phyloP scores from a whole-genome alignment of 768 basidiomycete genomes.

The Rickenella mellea region DNA sequence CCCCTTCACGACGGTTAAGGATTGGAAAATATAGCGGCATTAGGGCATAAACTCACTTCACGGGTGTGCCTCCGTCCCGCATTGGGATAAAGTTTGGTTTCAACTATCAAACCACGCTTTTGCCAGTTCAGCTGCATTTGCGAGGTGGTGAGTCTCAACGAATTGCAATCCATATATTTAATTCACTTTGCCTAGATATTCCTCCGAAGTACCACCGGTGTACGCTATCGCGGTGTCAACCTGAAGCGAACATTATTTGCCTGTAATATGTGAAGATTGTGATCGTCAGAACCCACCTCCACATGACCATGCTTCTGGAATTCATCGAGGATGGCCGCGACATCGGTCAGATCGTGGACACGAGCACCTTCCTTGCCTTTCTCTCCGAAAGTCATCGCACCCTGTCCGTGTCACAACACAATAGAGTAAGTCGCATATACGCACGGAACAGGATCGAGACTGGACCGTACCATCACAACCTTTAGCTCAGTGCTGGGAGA shows the following conservation, averaged over 20 bases:
- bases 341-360: conserved; percentile 37
- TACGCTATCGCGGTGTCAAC: conserved; percentile 21
- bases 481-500: no score
- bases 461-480: no score
- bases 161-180: no score
- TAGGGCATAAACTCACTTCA: no score
- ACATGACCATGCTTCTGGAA: conserved; percentile 48
- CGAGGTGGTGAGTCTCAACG: conserved; percentile 4
- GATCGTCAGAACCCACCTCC: conserved; percentile 33
- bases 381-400: conserved; percentile 48
- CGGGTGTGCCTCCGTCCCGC: conserved; percentile 11
- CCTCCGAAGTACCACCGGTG: conserved; percentile 21
- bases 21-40: not conserved
- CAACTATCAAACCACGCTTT: conserved; percentile 40
- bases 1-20: conserved; percentile 13
- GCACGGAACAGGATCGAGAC: no score
- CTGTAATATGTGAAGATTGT: no score
- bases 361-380: conserved; percentile 38
- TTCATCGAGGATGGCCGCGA: conserved; percentile 42
- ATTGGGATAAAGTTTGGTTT: conserved; percentile 49
- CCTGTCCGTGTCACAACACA: conserved; percentile 22
- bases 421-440: no score
- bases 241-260: no score
- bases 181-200: conserved; percentile 39
- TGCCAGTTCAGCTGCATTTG: conserved; percentile 33